These are phyloP conservation scores for Wallacemonas rigidus DNA, from an alignment of 208 protist species.

Conservation along the genomic window DNA sequence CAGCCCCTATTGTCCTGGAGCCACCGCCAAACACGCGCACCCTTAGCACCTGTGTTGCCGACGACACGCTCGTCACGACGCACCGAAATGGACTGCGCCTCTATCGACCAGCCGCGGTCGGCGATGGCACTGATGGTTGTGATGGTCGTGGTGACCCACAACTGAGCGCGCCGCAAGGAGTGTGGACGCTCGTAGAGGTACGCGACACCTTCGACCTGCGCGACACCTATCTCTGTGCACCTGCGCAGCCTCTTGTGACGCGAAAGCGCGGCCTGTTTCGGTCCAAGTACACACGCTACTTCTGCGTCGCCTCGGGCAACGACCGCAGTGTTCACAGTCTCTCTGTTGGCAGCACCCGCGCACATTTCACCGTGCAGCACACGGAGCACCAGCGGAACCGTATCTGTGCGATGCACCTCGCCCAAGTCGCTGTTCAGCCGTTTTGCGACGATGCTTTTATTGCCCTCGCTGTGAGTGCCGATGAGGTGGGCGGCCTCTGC, in stretches of 20 bases:
- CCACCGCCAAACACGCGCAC: conserved; percentile 47
- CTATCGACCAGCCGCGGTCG: conserved; percentile 24
- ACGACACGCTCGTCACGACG: conserved; percentile 36
- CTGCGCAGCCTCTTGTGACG: conserved; percentile 25
- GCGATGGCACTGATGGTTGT: too few species aligned
- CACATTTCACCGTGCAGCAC: conserved; percentile 68
- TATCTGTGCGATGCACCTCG: conserved; percentile 51
- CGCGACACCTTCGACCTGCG: conserved; percentile 37
- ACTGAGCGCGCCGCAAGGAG: conserved; percentile 20
- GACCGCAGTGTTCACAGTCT: conserved; percentile 63
- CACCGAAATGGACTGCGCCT: conserved; percentile 54
- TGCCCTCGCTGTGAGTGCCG: conserved; percentile 63
- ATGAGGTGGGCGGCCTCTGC: conserved; percentile 65
- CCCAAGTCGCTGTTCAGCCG: conserved; percentile 40
- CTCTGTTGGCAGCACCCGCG: conserved; percentile 58
- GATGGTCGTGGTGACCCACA: too few species aligned
- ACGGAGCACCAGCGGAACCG: conserved; percentile 47
- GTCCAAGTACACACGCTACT: conserved; percentile 58
- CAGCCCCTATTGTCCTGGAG: conserved; percentile 36
- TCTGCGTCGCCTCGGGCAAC: conserved; percentile 52
- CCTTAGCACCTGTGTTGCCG: conserved; percentile 31
- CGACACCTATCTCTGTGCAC: conserved; percentile 58
- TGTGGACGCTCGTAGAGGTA: conserved; percentile 47
- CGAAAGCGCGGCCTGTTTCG: conserved; percentile 1
- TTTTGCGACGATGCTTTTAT: conserved; percentile 17